Conservation (phyloP, 352 stramenopile species). For the Blastocystis sp. region DNA sequence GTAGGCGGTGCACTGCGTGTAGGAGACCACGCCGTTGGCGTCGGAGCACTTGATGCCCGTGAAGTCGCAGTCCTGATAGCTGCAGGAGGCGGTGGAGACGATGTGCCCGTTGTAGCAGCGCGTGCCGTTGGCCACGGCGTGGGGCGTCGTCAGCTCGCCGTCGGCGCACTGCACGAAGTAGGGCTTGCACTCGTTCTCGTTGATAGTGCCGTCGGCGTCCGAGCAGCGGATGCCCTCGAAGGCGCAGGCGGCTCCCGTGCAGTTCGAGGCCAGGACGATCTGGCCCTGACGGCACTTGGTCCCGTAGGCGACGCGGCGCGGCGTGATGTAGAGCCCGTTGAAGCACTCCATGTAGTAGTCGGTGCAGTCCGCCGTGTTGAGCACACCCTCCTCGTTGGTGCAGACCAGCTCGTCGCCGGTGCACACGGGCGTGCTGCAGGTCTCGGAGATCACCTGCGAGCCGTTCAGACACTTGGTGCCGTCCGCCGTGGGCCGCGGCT, state of each 20-base stretch:
- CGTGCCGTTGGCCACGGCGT: constrained; percentile 48
- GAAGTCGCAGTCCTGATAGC: constrained; percentile 60
- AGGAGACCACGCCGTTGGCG: constrained; percentile 48
- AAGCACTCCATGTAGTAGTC: constrained; percentile 61
- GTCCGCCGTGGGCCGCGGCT: constrained; percentile 33
- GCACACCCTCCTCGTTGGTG: constrained; percentile 1
- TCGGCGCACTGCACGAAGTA: constrained; percentile 62
- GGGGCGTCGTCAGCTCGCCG: constrained; percentile 23
- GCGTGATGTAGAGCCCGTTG: constrained; percentile 36
- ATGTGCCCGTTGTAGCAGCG: constrained; percentile 50
- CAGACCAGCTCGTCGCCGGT: constrained; percentile 4
- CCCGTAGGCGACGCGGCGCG: constrained; percentile 35
- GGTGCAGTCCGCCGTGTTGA: constrained; percentile 56
- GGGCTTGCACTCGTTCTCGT: constrained; percentile 37
- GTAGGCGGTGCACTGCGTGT: constrained; percentile 39
- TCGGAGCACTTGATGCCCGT: constrained; percentile 52
- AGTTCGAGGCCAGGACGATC: constrained; percentile 39
- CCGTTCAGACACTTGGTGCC: constrained; percentile 66
- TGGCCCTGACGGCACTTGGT: constrained; percentile 58
- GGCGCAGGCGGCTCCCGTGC: constrained; percentile 8
- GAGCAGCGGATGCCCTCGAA: constrained; percentile 60
- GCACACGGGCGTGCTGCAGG: constrained; percentile 47
- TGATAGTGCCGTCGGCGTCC: constrained; percentile 48
- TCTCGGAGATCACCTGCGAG: background rate
- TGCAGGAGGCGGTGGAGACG: constrained; percentile 6